Conservation (phyloP, 192 early-diverging fungal genomes). For the Entomortierella beljakovae region DNA sequence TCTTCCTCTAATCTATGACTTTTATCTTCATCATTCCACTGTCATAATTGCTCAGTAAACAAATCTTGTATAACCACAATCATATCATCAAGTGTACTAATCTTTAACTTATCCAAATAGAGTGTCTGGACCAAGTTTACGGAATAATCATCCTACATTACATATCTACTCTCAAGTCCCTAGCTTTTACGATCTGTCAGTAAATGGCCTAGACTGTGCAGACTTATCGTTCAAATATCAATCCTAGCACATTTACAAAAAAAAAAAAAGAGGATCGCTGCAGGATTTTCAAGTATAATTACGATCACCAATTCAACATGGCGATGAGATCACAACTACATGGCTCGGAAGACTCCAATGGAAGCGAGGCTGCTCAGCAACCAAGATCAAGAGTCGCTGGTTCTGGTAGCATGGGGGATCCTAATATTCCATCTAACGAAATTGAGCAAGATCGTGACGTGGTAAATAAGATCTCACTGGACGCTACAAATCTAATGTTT, state of each 20-base stretch:
- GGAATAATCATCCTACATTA: not conserved
- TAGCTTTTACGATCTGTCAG: not conserved
- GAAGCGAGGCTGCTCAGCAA: slow-evolving; percentile 35
- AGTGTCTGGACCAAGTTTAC: too few species aligned
- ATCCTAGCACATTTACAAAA: too few species aligned
- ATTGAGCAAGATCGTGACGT: slow-evolving; percentile 40
- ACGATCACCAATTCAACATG: slow-evolving; percentile 13
- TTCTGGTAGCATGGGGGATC: not conserved
- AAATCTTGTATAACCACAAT: too few species aligned
- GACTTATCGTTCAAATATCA: not conserved
- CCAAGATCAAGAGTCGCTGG: slow-evolving; percentile 19
- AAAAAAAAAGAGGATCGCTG: not conserved
- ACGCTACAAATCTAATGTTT: slow-evolving; percentile 1
- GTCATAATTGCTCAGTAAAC: too few species aligned
- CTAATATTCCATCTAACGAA: not conserved
- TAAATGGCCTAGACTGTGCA: slow-evolving; percentile 18
- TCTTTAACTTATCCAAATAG: too few species aligned
- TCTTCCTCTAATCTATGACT: too few species aligned
- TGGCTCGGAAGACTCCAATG: slow-evolving; percentile 17
- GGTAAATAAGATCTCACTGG: slow-evolving; percentile 10
- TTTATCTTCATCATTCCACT: too few species aligned
- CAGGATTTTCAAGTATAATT: not conserved
- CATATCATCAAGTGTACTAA: too few species aligned
- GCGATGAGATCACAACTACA: slow-evolving; percentile 41
- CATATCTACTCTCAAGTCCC: not conserved